Evolutionary conservation across 805 yeast species (phyloP).

Genomic region (Yarrowia osloensis): DNA sequence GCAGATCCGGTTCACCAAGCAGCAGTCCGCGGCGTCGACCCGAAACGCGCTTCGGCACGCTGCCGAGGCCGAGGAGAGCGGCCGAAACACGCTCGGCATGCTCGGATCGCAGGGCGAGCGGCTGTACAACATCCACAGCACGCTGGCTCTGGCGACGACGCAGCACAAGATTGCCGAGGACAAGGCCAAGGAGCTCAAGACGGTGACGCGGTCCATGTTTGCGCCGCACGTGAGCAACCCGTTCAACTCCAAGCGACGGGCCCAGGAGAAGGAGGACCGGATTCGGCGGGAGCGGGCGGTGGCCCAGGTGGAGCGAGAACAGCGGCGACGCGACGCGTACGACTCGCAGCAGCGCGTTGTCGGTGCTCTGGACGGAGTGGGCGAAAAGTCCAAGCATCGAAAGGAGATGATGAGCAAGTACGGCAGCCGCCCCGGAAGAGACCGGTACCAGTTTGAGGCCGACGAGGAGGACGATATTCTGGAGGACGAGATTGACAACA

Average conservation of each 20-base stretch:
- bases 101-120: constrained; percentile 92
- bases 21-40: constrained; percentile 69
- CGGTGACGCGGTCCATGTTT: constrained; percentile 77
- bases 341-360: constrained; percentile 70
- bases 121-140: constrained; percentile 75
- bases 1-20: constrained; percentile 34
- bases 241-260: constrained; percentile 76
- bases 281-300: constrained; percentile 62
- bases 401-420: constrained; percentile 37
- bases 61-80: constrained; percentile 70
- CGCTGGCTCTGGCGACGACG: constrained; percentile 72
- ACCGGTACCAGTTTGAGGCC: constrained; percentile 81
- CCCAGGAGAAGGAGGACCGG: constrained; percentile 70
- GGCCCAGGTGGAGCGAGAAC: constrained; percentile 64
- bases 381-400: constrained; percentile 44
- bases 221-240: constrained; percentile 84
- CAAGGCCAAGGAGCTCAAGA: constrained; percentile 74
- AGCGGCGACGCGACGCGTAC: constrained; percentile 58
- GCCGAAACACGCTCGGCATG: constrained; percentile 83
- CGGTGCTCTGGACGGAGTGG: constrained; percentile 44
- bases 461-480: constrained; percentile 92
- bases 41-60: constrained; percentile 77
- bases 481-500: constrained; percentile 83
- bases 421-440: constrained; percentile 39
- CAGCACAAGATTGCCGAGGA: constrained; percentile 82